Conservation (phyloP, 2,329 filamentous ascomycete species). For the Harringtonia aguacate region DNA sequence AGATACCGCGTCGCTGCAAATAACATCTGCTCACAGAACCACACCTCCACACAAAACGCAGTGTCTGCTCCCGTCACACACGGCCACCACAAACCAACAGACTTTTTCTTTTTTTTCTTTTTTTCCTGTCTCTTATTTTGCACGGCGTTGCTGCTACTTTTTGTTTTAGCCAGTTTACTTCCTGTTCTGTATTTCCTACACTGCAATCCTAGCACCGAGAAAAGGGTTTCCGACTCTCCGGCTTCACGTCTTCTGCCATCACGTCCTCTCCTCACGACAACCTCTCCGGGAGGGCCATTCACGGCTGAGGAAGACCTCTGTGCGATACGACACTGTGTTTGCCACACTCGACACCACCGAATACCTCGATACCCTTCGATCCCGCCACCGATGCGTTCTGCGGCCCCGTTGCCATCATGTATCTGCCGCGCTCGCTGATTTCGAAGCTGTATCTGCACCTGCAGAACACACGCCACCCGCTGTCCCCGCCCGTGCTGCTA, state of each 20-base stretch:
- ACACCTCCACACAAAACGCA: not conserved
- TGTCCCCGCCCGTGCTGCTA: slow-evolving; percentile 81
- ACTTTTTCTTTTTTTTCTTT: not conserved
- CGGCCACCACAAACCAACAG: not conserved
- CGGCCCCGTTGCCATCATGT: slow-evolving; percentile 47
- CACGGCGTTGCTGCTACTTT: not conserved
- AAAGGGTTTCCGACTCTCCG: not conserved
- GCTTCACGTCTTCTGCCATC: too few relatives aligned
- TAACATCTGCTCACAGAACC: not conserved
- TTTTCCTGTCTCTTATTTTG: not conserved
- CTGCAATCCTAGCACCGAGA: not conserved
- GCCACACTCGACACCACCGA: not conserved
- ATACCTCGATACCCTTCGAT: slow-evolving; percentile 19
- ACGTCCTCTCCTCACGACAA: too few relatives aligned
- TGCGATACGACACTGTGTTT: too few relatives aligned
- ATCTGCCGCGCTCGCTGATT: slow-evolving; percentile 82
- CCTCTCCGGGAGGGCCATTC: too few relatives aligned
- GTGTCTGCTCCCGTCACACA: slow-evolving; percentile 1
- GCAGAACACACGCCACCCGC: slow-evolving; percentile 74
- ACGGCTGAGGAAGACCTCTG: too few relatives aligned
- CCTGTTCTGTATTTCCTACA: not conserved
- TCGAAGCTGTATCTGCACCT: slow-evolving; percentile 88
- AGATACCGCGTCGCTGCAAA: slow-evolving; percentile 10
- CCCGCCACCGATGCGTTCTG: slow-evolving; percentile 9
- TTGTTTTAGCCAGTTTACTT: not conserved